phyloP scores from a whole-genome alignment of 805 yeast species.

The Wickerhamomyces silvicola region DNA sequence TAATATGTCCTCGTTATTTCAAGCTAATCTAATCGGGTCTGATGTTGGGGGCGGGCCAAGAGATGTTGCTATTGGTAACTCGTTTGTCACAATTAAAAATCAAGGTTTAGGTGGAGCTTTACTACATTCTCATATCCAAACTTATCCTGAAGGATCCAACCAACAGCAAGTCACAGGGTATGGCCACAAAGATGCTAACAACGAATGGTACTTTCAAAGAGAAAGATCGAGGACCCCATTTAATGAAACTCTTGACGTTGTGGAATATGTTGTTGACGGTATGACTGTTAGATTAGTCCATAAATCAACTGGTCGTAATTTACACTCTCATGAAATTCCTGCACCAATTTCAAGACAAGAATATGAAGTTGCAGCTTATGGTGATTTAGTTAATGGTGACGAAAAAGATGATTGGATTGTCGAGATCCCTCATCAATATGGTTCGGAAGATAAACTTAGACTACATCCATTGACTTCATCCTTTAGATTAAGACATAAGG shows the following conservation, averaged over 20 bases:
- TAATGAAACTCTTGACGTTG: constrained; percentile 26
- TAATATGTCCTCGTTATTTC: constrained; percentile 74
- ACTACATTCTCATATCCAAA: constrained; percentile 68
- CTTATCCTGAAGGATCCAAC: constrained; percentile 68
- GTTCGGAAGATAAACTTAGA: constrained; percentile 42
- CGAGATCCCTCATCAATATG: constrained; percentile 58
- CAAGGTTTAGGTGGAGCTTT: constrained; percentile 74
- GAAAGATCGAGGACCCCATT: constrained; percentile 31
- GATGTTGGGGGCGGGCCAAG: constrained; percentile 61
- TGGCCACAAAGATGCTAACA: constrained; percentile 67
- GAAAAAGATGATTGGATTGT: constrained; percentile 71
- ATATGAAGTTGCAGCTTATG: constrained; percentile 69
- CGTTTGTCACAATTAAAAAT: constrained; percentile 38
- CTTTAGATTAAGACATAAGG: constrained; percentile 65
- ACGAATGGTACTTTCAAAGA: constrained; percentile 58
- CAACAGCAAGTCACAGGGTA: constrained; percentile 81
- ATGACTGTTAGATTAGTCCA: constrained; percentile 58
- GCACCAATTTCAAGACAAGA: constrained; percentile 54
- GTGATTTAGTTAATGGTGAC: constrained; percentile 60
- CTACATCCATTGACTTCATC: constrained; percentile 81
- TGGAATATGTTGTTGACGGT: constrained; percentile 43
- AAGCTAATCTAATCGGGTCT: constrained; percentile 66
- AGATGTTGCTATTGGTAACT: constrained; percentile 54
- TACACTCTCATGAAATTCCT: constrained; percentile 63
- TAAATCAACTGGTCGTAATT: constrained; percentile 53